Evolutionary conservation across 192 early-diverging fungal species (phyloP).

Genomic region (Pilaira anomala): DNA sequence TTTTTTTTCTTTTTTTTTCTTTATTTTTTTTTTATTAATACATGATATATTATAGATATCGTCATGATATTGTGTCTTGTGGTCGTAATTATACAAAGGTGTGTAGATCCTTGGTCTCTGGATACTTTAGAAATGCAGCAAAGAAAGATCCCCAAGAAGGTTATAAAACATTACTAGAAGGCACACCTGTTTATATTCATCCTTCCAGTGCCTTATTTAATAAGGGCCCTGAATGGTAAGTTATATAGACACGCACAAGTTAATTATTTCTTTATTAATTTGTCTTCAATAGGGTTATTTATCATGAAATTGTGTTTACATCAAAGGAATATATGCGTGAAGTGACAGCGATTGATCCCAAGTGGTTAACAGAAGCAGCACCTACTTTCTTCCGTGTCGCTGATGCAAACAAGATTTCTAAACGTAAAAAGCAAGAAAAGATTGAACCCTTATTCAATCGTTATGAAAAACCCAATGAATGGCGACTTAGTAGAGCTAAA

Average conservation of each 20-base stretch:
- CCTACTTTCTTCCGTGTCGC: conserved; percentile 97
- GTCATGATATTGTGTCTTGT: conserved; percentile 93
- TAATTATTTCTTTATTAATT: neutral
- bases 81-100: conserved; percentile 93
- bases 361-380: conserved; percentile 94
- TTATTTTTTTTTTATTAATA: too few species aligned
- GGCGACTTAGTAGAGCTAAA: conserved; percentile 83
- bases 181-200: conserved; percentile 96
- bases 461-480: conserved; percentile 95
- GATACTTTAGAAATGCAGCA: conserved; percentile 94
- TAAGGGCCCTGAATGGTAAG: conserved; percentile 85
- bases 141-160: conserved; percentile 99
- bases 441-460: conserved; percentile 88
- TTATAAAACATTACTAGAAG: conserved; percentile 98
- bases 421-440: conserved; percentile 90
- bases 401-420: conserved; percentile 91
- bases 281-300: conserved; percentile 91
- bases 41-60: conserved; percentile 44
- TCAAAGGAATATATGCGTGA: conserved; percentile 93
- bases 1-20: neutral
- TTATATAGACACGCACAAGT: too few species aligned
- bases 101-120: conserved; percentile 82
- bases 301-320: conserved; percentile 88
- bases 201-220: conserved; percentile 95
- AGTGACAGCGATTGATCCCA: conserved; percentile 83